These are phyloP conservation scores for Deuterostichococcus epilithicus DNA, from an alignment of 139 green algal species.

Conservation along the genomic window DNA sequence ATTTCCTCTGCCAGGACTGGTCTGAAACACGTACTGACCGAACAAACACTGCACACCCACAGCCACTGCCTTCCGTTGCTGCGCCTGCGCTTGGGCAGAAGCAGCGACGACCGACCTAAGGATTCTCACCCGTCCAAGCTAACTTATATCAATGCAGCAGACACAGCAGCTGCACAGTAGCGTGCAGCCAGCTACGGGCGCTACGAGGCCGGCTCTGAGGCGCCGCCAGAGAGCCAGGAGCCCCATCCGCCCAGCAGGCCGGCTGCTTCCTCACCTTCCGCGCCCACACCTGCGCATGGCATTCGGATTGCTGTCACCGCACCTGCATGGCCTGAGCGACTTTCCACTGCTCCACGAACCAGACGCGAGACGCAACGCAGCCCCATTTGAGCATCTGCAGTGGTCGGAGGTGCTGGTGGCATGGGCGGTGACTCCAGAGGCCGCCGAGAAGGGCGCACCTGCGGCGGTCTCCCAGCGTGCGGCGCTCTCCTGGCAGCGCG, in stretches of 20 bases:
- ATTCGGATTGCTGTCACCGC: not conserved
- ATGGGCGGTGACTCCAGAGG: not conserved
- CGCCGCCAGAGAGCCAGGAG: constrained; percentile 8
- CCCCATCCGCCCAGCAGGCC: constrained; percentile 25
- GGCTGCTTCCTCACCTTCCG: constrained; percentile 7
- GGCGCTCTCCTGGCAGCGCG: constrained; percentile 34
- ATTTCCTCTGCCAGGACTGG: too few species aligned
- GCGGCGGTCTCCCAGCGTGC: not conserved
- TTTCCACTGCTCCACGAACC: too few species aligned
- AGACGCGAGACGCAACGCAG: not conserved
- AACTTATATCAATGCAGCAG: too few species aligned
- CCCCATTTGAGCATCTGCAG: not conserved
- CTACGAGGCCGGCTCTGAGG: not conserved
- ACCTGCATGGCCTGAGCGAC: too few species aligned
- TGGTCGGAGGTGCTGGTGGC: not conserved
- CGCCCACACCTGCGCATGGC: not conserved
- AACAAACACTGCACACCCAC: too few species aligned
- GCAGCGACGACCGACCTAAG: too few species aligned
- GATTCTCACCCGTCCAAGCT: too few species aligned
- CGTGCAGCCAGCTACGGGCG: too few species aligned
- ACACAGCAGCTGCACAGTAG: too few species aligned
- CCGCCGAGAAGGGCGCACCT: not conserved
- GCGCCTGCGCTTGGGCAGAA: too few species aligned
- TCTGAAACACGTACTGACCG: too few species aligned
- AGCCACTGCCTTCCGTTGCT: too few species aligned